phyloP scores from a whole-genome alignment of 306 rosid species.

The Ochetophila trinervis region DNA sequence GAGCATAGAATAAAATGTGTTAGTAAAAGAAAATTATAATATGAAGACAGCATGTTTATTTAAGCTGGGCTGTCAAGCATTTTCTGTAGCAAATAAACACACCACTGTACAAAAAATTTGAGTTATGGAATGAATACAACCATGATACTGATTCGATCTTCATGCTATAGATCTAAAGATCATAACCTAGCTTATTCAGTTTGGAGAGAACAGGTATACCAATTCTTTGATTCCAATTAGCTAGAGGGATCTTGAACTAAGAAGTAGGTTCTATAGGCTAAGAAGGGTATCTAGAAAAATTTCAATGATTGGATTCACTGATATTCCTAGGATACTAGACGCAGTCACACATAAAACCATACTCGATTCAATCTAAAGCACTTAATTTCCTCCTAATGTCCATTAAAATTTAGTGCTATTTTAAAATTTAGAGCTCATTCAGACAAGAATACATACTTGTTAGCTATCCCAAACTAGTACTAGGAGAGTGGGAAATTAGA shows the following conservation, averaged over 20 bases:
- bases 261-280: slow-evolving; percentile 7
- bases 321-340: background rate
- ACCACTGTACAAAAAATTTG: background rate
- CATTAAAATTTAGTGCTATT: too few species aligned
- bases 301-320: slow-evolving; percentile 8
- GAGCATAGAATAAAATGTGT: background rate
- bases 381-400: background rate
- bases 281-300: background rate
- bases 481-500: too few species aligned
- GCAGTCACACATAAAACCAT: too few species aligned
- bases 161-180: background rate
- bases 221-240: background rate
- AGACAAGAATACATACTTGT: background rate
- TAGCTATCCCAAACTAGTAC: background rate
- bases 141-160: too few species aligned
- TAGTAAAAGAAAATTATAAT: background rate
- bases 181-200: background rate
- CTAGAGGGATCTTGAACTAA: background rate
- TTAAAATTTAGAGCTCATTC: background rate
- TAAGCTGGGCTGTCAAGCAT: background rate
- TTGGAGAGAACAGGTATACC: background rate
- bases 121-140: too few species aligned
- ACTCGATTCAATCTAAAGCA: too few species aligned
- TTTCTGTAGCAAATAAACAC: background rate
- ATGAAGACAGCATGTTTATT: background rate